These are phyloP conservation scores for Lyophyllum atratum DNA, from an alignment of 768 basidiomycete species.

Conservation along the genomic window DNA sequence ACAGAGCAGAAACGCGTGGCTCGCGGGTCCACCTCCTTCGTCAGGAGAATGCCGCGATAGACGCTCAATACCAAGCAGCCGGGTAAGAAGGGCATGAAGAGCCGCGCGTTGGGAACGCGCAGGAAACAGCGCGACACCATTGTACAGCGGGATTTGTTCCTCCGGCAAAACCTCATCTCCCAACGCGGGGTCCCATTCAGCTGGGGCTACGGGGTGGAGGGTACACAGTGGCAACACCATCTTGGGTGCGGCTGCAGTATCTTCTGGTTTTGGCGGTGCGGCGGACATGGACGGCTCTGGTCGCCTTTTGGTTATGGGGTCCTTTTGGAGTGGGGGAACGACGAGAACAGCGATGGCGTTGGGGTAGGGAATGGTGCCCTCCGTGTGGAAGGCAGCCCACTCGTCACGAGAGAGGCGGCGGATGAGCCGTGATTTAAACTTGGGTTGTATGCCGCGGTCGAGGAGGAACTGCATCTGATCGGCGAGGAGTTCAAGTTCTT, in stretches of 20 bases:
- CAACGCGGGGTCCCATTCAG: not conserved
- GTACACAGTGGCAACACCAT: not conserved
- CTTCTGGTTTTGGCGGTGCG: constrained; percentile 2
- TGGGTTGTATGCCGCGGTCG: constrained; percentile 9
- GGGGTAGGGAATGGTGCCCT: constrained; percentile 47
- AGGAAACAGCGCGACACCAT: constrained; percentile 67
- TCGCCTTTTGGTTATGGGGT: constrained; percentile 45
- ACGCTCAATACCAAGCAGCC: constrained; percentile 52
- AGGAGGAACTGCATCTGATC: constrained; percentile 37
- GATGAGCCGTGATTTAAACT: constrained; percentile 38
- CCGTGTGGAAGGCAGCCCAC: constrained; percentile 48
- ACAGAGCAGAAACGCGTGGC: constrained; percentile 70
- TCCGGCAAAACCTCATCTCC: constrained; percentile 9
- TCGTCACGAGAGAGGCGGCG: constrained; percentile 68
- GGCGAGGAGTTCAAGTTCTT: constrained; percentile 68
- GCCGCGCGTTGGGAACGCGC: constrained; percentile 59
- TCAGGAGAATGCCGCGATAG: constrained; percentile 14
- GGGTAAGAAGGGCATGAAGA: constrained; percentile 48
- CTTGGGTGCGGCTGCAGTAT: not conserved
- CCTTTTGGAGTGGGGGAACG: constrained; percentile 64
- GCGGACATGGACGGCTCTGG: constrained; percentile 29
- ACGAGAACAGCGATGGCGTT: constrained; percentile 69
- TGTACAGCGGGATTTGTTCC: constrained; percentile 62
- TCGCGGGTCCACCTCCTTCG: constrained; percentile 30
- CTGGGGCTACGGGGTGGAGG: constrained; percentile 3